Percentiles rank a stretch among this genome's conserved stretches.
These are phyloP conservation scores for Gentiana straminea DNA, from an alignment of 257 asterid genomes.

Conservation along the genomic window DNA sequence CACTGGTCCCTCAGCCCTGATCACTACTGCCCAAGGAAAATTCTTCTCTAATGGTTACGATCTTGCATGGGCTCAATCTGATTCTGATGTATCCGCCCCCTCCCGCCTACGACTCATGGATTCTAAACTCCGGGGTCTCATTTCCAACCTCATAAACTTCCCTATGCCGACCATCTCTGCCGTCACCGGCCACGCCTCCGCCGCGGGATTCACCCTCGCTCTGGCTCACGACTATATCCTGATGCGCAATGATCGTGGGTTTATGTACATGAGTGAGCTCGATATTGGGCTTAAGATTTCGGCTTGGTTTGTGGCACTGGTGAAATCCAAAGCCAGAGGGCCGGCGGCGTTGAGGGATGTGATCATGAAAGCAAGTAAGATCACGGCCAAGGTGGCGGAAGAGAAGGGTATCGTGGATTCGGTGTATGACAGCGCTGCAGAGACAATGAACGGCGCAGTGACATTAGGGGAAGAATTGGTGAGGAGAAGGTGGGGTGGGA, in stretches of 20 bases:
- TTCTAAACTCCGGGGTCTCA: constrained; percentile 33
- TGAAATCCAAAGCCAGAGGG: constrained; percentile 29
- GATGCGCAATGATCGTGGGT: constrained; percentile 47
- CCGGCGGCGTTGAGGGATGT: constrained; percentile 36
- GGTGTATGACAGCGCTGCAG: constrained; percentile 35
- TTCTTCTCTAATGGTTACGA: constrained; percentile 73
- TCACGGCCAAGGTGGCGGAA: constrained; percentile 39
- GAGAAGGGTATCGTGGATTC: constrained; percentile 42
- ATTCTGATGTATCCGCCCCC: constrained; percentile 5
- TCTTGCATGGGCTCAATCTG: constrained; percentile 32
- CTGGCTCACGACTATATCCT: constrained; percentile 47
- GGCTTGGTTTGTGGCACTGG: constrained; percentile 26
- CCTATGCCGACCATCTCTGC: constrained; percentile 72
- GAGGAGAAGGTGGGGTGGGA: constrained; percentile 40
- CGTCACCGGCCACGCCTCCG: constrained; percentile 52
- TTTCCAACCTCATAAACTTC: constrained; percentile 37
- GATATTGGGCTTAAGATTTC: constrained; percentile 30
- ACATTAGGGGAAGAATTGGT: constrained; percentile 34
- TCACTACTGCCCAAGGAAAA: constrained; percentile 56
- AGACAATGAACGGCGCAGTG: constrained; percentile 41
- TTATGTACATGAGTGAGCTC: constrained; percentile 45
- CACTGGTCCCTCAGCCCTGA: constrained; percentile 32
- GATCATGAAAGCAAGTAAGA: constrained; percentile 30
- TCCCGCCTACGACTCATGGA: constrained; percentile 27
- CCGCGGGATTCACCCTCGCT: constrained; percentile 39